Evolutionary conservation across 345 rosid species (phyloP), one percentile per base, ranked within the genome.

Genomic region (Cardamine occulta): DNA sequence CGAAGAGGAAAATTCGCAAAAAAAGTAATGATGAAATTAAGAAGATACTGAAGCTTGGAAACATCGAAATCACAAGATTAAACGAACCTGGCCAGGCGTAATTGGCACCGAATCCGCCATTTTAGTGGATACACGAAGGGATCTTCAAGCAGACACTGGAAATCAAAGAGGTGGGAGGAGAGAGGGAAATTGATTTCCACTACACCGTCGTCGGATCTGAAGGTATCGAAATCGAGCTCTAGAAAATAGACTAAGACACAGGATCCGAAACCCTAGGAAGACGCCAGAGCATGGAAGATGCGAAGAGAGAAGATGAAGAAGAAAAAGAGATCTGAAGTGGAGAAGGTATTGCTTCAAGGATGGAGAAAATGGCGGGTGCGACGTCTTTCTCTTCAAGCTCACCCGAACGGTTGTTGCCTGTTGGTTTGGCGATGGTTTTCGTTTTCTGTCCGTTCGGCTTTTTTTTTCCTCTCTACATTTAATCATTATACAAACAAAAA

Each of bases 31-130:
- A 32, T 45, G 49, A 49, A 61, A 64, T 10, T n/a, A 70, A 70
- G 58, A 48, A 70, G 57, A 26, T 8, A 45, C 3, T 40, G 44
- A 39, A 24, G 59, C 70, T 19, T 60, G 44, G 42, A 19, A 19
- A 64, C 32, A 63, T 24, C 12, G 31, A 54, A 52, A 9, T 34
- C 2, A 48, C 7, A 72, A 34, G 24, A 65, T 6, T 3, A 44
- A 14, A 12, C 24, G 59, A 51, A 93, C 98, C 97, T 83, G 94
- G 58, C 97, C 96, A 80, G 97, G 92, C 80, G 98, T 83, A 40
- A 93, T 83, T 52, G 88, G 83, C 80, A 79, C 84, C n/a, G 80
- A 79, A 74, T 75, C 87, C 81, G 66, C 89, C 97, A 93, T 93
- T 29, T 56, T 49, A 45, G 8, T 60, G 81, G 85, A 83, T 78